These are phyloP conservation scores for Camptophora hylomeconis DNA, from an alignment of 2,329 filamentous ascomycete genomes.

Conservation along the genomic window DNA sequence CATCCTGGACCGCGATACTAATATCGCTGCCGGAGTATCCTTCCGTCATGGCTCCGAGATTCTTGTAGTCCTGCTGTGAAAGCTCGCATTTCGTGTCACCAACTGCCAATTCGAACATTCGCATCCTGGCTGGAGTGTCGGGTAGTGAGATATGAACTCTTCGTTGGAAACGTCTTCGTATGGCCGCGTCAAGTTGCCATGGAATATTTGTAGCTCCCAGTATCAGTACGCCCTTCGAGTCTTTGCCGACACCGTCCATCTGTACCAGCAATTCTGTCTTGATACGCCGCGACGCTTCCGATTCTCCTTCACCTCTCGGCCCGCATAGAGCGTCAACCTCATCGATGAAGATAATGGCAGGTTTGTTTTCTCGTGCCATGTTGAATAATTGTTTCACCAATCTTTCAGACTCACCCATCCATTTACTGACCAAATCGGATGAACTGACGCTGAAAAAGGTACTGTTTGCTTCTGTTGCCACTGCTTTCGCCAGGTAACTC, in stretches of 20 bases:
- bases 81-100: conserved; percentile 83
- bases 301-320: conserved; percentile 86
- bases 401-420: conserved; percentile 99
- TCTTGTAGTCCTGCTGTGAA: conserved; percentile 61
- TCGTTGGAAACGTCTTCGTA: conserved; percentile 88
- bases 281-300: conserved; percentile 90
- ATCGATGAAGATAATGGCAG: conserved; percentile 97
- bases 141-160: conserved; percentile 91
- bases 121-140: conserved; percentile 73
- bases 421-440: conserved; percentile 94
- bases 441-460: conserved; percentile 98
- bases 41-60: conserved; percentile 69
- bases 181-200: conserved; percentile 94
- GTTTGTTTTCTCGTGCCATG: conserved; percentile 96
- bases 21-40: conserved; percentile 97
- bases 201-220: conserved; percentile 96
- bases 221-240: conserved; percentile 85
- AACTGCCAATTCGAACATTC: conserved; percentile 93
- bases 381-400: conserved; percentile 93
- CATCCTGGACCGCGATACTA: conserved; percentile 85
- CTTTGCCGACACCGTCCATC: conserved; percentile 97
- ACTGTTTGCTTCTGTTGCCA: conserved; percentile 95
- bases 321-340: conserved; percentile 95
- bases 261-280: conserved; percentile 97
- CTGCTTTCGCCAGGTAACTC: conserved; percentile 91